Evolutionary conservation across 1,139 yeast genomes (phyloP).

Genomic region (Nadsonia starkeyi-henricii): DNA sequence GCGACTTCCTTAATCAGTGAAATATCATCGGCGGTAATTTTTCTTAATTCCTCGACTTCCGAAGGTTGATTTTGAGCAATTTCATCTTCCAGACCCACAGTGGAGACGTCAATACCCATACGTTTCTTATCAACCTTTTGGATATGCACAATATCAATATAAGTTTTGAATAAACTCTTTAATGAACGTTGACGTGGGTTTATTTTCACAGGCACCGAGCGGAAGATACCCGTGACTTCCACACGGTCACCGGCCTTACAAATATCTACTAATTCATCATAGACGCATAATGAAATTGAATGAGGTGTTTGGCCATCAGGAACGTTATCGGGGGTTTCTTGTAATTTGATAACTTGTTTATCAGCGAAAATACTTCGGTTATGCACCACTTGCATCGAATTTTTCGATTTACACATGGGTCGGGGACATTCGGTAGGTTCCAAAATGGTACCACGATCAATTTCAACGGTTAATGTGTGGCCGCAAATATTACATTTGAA

Average conservation of each 20-base stretch:
- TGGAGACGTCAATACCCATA: constrained; percentile 66
- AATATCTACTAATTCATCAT: constrained; percentile 88
- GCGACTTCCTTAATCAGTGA: constrained; percentile 48
- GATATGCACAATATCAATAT: constrained; percentile 85
- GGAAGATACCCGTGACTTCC: constrained; percentile 88
- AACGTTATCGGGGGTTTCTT: constrained; percentile 95
- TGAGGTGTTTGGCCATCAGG: constrained; percentile 99
- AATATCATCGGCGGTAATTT: constrained; percentile 55
- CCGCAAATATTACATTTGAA: constrained; percentile 93
- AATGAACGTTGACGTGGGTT: constrained; percentile 76
- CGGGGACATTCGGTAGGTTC: constrained; percentile 93
- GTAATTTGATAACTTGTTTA: constrained; percentile 84
- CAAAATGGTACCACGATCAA: constrained; percentile 85
- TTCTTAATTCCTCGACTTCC: constrained; percentile 66
- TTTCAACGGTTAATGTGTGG: constrained; percentile 82
- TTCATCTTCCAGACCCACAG: constrained; percentile 26
- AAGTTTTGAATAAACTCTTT: constrained; percentile 78
- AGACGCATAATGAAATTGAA: constrained; percentile 83
- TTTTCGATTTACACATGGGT: constrained; percentile 66
- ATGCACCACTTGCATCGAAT: constrained; percentile 83
- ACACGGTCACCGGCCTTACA: constrained; percentile 95
- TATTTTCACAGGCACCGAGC: constrained; percentile 83
- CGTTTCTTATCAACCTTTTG: constrained; percentile 75
- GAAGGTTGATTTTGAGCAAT: constrained; percentile 10
- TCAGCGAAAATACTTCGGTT: constrained; percentile 89